Percentiles rank a stretch among this genome's conserved stretches.
These are phyloP conservation scores for Parathielavia hyrcaniae DNA, from an alignment of 495 filamentous ascomycete genomes.

Conservation along the genomic window DNA sequence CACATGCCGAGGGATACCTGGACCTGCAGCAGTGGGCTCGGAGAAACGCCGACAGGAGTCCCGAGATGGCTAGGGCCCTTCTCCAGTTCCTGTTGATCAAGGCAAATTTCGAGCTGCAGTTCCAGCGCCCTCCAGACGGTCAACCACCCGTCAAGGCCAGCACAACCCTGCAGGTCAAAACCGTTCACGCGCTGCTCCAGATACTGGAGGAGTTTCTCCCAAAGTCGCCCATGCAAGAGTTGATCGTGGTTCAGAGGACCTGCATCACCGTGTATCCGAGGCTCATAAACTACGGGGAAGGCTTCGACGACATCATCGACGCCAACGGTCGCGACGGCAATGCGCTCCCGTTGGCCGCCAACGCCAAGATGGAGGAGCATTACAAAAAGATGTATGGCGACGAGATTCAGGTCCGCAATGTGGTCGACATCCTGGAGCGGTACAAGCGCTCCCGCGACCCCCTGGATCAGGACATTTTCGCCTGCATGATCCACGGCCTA, in stretches of 20 bases:
- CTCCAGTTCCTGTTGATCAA: conserved; percentile 74
- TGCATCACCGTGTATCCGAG: conserved; percentile 93
- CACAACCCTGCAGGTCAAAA: conserved; percentile 67
- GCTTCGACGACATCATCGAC: conserved; percentile 82
- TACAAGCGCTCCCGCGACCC: conserved; percentile 82
- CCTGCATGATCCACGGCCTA: conserved; percentile 96
- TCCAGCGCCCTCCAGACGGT: conserved; percentile 59
- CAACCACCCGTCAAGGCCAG: conserved; percentile 38
- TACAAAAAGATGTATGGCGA: conserved; percentile 95
- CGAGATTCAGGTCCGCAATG: conserved; percentile 70
- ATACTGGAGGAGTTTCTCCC: conserved; percentile 62
- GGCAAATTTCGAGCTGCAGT: conserved; percentile 69
- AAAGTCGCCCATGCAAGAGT: conserved; percentile 42
- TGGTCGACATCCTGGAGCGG: conserved; percentile 71
- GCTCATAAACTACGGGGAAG: conserved; percentile 92
- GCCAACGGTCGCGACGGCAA: conserved; percentile 74
- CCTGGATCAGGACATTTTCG: conserved; percentile 85
- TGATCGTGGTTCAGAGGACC: conserved; percentile 63
- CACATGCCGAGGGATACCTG: conserved; percentile 73
- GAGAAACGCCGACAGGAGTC: conserved; percentile 52
- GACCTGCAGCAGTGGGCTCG: conserved; percentile 79
- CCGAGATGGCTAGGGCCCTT: conserved; percentile 57
- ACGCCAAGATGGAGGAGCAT: conserved; percentile 89
- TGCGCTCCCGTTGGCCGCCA: conserved; percentile 65
- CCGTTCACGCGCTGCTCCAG: conserved; percentile 73